These are phyloP conservation scores for Recurvomyces mirabilis DNA, from an alignment of 495 filamentous ascomycete genomes.

Conservation along the genomic window DNA sequence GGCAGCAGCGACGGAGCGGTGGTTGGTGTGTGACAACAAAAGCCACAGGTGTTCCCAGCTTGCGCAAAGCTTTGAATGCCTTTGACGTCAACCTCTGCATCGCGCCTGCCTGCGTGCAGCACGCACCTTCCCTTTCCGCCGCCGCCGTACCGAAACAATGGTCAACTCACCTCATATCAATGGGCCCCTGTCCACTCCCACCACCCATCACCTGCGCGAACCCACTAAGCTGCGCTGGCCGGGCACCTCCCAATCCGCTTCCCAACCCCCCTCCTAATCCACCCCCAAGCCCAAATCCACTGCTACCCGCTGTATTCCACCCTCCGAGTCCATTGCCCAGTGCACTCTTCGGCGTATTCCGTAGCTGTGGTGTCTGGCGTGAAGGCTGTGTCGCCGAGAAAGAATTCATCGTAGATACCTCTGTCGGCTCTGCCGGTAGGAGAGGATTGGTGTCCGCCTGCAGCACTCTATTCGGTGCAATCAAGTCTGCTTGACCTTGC, in stretches of 20 bases:
- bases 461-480: too few relatives aligned
- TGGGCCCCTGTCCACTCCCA: constrained; percentile 14
- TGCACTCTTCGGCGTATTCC: constrained; percentile 12
- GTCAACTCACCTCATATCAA: constrained; percentile 26
- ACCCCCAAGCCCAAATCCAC: constrained; percentile 1
- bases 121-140: too few relatives aligned
- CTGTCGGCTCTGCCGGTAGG: neutral
- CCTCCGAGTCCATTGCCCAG: constrained; percentile 11
- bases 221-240: constrained; percentile 14
- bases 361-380: constrained; percentile 8
- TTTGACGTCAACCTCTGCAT: too few relatives aligned
- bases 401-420: constrained; percentile 1
- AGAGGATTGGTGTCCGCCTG: too few relatives aligned
- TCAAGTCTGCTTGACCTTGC: too few relatives aligned
- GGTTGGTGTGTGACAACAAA: neutral
- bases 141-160: too few relatives aligned
- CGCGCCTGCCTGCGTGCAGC: neutral
- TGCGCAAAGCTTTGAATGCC: too few relatives aligned
- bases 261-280: constrained; percentile 2
- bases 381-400: constrained; percentile 5
- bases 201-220: constrained; percentile 23
- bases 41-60: too few relatives aligned
- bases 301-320: neutral
- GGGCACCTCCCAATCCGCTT: constrained; percentile 1
- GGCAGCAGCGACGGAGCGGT: too few relatives aligned